Base-by-base conservation (phyloP, 179 eudicot species). In the Spergularia azorica region DNA sequence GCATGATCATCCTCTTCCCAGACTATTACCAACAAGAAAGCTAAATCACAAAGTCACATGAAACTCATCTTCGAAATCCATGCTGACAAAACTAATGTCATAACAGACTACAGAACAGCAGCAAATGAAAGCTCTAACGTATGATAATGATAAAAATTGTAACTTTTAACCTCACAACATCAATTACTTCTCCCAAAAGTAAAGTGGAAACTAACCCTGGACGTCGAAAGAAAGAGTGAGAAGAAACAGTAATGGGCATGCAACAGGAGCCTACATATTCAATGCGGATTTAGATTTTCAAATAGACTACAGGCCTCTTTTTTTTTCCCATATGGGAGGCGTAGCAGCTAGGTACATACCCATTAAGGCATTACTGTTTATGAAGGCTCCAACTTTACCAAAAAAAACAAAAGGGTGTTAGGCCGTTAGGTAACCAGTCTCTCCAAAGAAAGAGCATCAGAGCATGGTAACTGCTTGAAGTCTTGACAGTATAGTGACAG, bases 21-120 rank as follows among this genome's bases (percentile, higher is more conserved):
- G 51, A 56, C 63, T 32, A 55, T 39, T 56, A 46, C 54, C 58
- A 51, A 17, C 67, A 78, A 61, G 67, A 58, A 32, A 64, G 61
- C 62, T 18, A 68, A 43, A 79, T 43, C 63, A 78, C 41, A 63
- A 18, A 63, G 3, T 63, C 26, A 39, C 39, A 26, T 57, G 39
- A 46, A 26, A 36, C 36, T 68, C 58, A 67, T n/a, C 17, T 67
- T 55, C 9, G 48, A 48, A 57, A 7, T 15, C 21, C 55, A 65
- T 26, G 32, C 41, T 17, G 39, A 18, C 52, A 51, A 39, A 77
- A 61, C 60, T 50, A 51, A 63, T 43, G 56, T 41, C 41, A 46
- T 43, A 21, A 54, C 56, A 46, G 8, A 58, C 50, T 39, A 14
- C 61, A 39, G 36, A 65, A 43, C 26, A 51, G 5, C 60, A 48